phyloP scores from a whole-genome alignment of 495 filamentous ascomycete genomes.

The Clohesyomyces aquaticus region DNA sequence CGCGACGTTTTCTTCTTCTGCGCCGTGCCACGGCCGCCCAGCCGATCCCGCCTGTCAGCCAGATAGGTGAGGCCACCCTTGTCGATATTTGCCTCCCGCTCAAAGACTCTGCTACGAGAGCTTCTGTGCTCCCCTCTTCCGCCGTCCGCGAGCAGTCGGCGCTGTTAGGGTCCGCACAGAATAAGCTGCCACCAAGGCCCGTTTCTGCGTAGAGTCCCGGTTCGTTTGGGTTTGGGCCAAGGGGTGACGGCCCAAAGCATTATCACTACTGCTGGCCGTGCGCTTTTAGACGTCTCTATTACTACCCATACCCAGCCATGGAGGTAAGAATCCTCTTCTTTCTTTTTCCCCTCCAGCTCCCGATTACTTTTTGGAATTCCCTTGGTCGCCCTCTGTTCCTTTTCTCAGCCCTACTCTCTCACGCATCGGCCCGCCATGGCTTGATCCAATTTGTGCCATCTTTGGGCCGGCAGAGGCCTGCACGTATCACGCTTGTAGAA shows the following conservation, averaged over 20 bases:
- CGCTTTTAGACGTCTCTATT: constrained; percentile 19
- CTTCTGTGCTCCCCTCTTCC: constrained; percentile 24
- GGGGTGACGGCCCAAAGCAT: constrained; percentile 37
- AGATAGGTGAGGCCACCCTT: constrained; percentile 30
- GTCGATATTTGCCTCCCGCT: constrained; percentile 19
- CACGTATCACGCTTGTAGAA: constrained; percentile 40
- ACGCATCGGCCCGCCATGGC: constrained; percentile 27
- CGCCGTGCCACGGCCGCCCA: constrained; percentile 21
- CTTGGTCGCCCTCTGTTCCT: constrained; percentile 10
- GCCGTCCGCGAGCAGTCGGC: constrained; percentile 13
- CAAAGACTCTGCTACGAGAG: constrained; percentile 9
- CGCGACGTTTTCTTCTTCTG: constrained; percentile 33
- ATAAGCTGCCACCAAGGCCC: constrained; percentile 19
- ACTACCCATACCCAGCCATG: constrained; percentile 37
- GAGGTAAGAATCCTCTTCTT: constrained; percentile 33
- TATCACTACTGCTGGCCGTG: constrained; percentile 36
- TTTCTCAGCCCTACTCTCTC: constrained; percentile 21
- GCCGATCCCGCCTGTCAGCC: constrained; percentile 32
- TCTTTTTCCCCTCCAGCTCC: constrained; percentile 12
- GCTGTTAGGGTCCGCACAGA: constrained; percentile 8
- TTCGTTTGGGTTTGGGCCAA: constrained; percentile 26
- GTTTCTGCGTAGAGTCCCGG: constrained; percentile 10
- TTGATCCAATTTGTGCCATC: constrained; percentile 26
- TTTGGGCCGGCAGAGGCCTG: constrained; percentile 22
- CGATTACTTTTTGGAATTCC: constrained; percentile 11